Evolutionary conservation across 257 asterid genomes (phyloP), one percentile per base, ranked within the genome.

Genomic region (Jacaranda mimosifolia): DNA sequence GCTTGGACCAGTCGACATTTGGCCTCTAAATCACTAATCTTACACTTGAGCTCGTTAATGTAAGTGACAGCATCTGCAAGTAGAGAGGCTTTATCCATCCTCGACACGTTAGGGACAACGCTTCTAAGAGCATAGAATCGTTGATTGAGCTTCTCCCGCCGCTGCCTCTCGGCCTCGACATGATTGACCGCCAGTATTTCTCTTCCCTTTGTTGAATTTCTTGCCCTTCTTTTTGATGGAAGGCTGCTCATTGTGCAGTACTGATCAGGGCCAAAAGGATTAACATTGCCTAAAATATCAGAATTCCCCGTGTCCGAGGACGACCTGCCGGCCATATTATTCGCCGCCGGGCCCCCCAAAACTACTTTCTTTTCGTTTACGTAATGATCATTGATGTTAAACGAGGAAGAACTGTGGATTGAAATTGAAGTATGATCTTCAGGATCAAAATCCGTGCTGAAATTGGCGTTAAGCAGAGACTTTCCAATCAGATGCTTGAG

Each of bases 61-160:
- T 86, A 84, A 3, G 77, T 35, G 15, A 86, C 85, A 0, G 92
- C 92, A 43, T 88, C 90, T 0, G 83, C 79, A 12, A 88, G 82
- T 5, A 86, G 73, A 0, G 90, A 88, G 43, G 89, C 86, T 40
- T 60, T 82, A 46, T 85, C 91, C 91, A 87, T 87, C 55, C 72
- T 78, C 2, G 91, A 84, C 6, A 88, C 89, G 10, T 84, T 80
- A 0, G 90, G 89, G 3, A 88, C 92, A n/a, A 67, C 86, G 35
- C 89, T 82, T 46, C 88, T 69, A 9, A 84, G 79, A 0, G 90
- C 86, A 26, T 82, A 86, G 75, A 88, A 88, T 15, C 86, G 81
- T 21, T 68, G 72, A 74, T 88, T 88, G 9, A 88, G 82, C 77
- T 80, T 84, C 76, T 82, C 85, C 49, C 92, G 55, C 53, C 90